Conservation (phyloP, 1,284 basidiomycete genomes). For the Ustanciosporium gigantosporum region DNA sequence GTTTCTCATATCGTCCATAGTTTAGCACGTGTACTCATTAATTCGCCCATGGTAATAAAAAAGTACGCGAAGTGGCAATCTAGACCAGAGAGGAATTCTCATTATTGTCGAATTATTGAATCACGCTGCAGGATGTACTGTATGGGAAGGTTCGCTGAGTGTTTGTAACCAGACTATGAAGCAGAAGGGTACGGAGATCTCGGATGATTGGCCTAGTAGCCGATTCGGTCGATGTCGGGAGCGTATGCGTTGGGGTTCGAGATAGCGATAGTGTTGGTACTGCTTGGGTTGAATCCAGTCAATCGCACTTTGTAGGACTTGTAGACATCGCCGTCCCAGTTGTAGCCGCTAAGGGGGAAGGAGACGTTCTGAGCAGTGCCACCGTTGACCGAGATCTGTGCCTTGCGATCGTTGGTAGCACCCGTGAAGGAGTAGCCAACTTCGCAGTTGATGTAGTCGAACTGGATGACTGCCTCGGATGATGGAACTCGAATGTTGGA, state of each 20-base stretch:
- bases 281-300: slow-evolving; percentile 20
- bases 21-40: too few relatives aligned
- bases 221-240: slow-evolving; percentile 39
- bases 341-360: slow-evolving; percentile 38
- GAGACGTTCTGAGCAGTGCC: slow-evolving; percentile 20
- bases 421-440: slow-evolving; percentile 21
- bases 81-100: too few relatives aligned
- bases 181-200: neutral
- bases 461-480: slow-evolving; percentile 17
- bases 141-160: too few relatives aligned
- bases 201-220: slow-evolving; percentile 2
- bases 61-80: too few relatives aligned
- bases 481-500: slow-evolving; percentile 9
- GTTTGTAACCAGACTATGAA: neutral
- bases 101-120: too few relatives aligned
- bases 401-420: slow-evolving; percentile 17
- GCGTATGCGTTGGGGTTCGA: slow-evolving; percentile 13
- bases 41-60: too few relatives aligned
- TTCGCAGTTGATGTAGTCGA: slow-evolving; percentile 44
- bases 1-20: too few relatives aligned
- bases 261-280: slow-evolving; percentile 24
- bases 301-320: slow-evolving; percentile 34
- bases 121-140: too few relatives aligned
- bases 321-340: slow-evolving; percentile 25
- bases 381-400: slow-evolving; percentile 33